Conservation (phyloP, 179 eudicot genomes). For the Silene vulgaris region DNA sequence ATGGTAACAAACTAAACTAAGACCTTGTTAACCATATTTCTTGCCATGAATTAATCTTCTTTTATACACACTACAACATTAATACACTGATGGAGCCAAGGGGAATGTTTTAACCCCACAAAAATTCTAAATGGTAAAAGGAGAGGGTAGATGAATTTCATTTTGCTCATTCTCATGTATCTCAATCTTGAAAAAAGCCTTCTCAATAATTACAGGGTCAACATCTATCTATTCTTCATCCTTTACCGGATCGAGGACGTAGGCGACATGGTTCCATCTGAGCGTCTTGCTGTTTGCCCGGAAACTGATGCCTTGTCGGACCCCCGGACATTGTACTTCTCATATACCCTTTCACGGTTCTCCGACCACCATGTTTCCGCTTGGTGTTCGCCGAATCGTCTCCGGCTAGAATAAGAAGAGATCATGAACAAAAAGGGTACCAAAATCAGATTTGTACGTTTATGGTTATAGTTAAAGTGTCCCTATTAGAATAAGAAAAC, state of each 20-base stretch:
- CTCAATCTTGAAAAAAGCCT: slow-evolving; percentile 22
- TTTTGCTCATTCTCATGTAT: slow-evolving; percentile 18
- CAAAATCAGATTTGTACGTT: not conserved
- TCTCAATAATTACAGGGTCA: slow-evolving; percentile 30
- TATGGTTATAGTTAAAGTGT: not conserved
- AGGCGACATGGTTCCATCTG: slow-evolving; percentile 63
- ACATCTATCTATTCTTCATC: slow-evolving; percentile 23
- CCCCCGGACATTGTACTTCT: slow-evolving; percentile 76
- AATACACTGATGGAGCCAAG: slow-evolving; percentile 21
- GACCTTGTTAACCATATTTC: slow-evolving; percentile 12
- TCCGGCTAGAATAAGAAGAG: slow-evolving; percentile 51
- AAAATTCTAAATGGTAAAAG: slow-evolving; percentile 16
- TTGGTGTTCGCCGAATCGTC: slow-evolving; percentile 98
- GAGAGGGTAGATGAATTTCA: slow-evolving; percentile 18
- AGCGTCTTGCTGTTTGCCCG: slow-evolving; percentile 56
- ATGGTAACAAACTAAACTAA: slow-evolving; percentile 14
- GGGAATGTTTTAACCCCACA: slow-evolving; percentile 17
- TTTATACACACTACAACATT: slow-evolving; percentile 25
- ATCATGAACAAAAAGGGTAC: not conserved
- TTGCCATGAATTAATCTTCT: slow-evolving; percentile 22
- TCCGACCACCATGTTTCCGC: slow-evolving; percentile 99
- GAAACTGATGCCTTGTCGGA: slow-evolving; percentile 72
- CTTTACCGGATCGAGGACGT: slow-evolving; percentile 42
- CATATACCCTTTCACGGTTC: slow-evolving; percentile 88
- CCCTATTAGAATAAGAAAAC: not conserved